These are phyloP conservation scores for Elongisporangium senticosum DNA, from an alignment of 352 stramenopile genomes.

Conservation along the genomic window DNA sequence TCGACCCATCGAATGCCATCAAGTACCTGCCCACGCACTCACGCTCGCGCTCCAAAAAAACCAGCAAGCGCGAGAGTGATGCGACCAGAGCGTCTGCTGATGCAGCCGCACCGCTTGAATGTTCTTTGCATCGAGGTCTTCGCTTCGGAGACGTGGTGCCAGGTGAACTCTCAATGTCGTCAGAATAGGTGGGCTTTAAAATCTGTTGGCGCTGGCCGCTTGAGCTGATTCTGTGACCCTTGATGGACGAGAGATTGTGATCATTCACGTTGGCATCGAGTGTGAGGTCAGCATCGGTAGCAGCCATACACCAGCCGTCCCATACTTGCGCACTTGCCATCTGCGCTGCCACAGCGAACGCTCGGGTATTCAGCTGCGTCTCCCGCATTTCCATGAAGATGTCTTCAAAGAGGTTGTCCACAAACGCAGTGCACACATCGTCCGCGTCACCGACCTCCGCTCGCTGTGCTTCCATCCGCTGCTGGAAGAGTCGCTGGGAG, in stretches of 20 bases:
- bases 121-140: background rate
- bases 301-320: background rate
- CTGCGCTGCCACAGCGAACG: background rate
- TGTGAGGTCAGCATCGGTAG: background rate
- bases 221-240: background rate
- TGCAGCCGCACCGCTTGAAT: background rate
- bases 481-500: background rate
- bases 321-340: background rate
- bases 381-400: background rate
- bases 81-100: background rate
- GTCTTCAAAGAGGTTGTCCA: background rate
- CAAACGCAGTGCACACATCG: background rate
- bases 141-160: background rate
- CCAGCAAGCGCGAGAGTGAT: background rate
- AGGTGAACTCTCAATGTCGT: background rate
- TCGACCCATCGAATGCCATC: background rate
- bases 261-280: background rate
- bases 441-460: background rate
- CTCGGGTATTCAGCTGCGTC: background rate
- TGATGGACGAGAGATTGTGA: background rate
- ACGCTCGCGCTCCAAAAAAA: background rate
- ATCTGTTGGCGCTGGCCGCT: background rate
- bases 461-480: background rate
- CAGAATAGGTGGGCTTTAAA: background rate
- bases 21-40: background rate